phyloP scores from a whole-genome alignment of 352 stramenopile species.

The Globisporangium lucens region DNA sequence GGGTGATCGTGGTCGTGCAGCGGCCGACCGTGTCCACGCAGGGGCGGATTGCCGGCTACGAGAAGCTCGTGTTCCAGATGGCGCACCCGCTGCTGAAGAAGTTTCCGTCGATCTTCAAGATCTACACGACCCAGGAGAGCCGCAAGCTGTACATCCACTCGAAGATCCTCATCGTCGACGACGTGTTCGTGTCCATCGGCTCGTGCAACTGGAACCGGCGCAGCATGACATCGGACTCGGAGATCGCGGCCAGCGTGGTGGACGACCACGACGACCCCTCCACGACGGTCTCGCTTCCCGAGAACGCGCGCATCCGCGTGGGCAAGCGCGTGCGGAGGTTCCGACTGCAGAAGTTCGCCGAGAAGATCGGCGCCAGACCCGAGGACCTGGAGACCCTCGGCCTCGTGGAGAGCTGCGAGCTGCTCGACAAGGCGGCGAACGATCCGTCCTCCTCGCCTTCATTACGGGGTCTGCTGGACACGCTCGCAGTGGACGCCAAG shows the following conservation, averaged over 20 bases:
- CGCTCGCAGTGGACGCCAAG: constrained; percentile 29
- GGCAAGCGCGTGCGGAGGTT: constrained; percentile 38
- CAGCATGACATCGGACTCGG: constrained; percentile 69
- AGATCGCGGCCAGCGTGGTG: constrained; percentile 58
- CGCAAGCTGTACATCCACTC: constrained; percentile 74
- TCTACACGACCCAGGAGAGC: constrained; percentile 51
- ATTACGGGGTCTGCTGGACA: constrained; percentile 28
- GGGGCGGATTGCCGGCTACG: constrained; percentile 42
- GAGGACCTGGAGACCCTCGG: constrained; percentile 18
- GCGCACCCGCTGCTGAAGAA: constrained; percentile 38
- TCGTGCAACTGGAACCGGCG: constrained; percentile 92
- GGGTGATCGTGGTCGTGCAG: constrained; percentile 56
- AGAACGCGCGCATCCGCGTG: constrained; percentile 37
- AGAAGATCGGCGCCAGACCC: constrained; percentile 30
- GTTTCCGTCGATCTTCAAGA: constrained; percentile 54
- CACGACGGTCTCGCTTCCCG: not conserved
- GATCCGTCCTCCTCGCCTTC: not conserved
- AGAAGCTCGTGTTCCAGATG: constrained; percentile 70
- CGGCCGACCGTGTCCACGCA: constrained; percentile 27
- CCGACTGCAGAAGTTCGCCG: constrained; percentile 54
- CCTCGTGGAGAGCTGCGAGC: constrained; percentile 25
- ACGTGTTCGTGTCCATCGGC: constrained; percentile 82
- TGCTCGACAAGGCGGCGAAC: constrained; percentile 24
- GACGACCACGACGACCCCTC: constrained; percentile 14
- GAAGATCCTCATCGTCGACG: constrained; percentile 81